Evolutionary conservation across 1,284 basidiomycete genomes (phyloP).

Genomic region (Apiotrichum siamense): DNA sequence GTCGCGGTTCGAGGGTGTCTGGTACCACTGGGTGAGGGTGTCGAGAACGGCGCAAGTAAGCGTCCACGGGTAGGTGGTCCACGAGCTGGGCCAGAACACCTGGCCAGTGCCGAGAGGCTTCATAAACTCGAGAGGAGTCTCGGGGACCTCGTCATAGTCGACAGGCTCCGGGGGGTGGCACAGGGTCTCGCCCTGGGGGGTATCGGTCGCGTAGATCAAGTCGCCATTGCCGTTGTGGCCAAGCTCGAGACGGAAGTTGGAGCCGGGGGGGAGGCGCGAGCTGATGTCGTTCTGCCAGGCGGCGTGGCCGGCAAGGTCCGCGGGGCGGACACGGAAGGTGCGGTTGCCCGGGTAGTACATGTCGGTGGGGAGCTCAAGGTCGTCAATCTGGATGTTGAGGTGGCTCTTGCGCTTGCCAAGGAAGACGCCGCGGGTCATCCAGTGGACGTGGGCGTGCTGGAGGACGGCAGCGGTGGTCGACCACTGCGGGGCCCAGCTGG

Average conservation of each 20-base stretch:
- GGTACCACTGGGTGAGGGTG: slow-evolving; percentile 4
- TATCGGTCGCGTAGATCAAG: not conserved
- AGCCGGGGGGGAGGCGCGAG: slow-evolving; percentile 7
- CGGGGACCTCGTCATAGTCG: not conserved
- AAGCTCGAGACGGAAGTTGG: slow-evolving; percentile 6
- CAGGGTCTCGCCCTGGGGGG: not conserved
- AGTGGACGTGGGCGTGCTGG: slow-evolving; percentile 11
- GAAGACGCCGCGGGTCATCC: slow-evolving; percentile 9
- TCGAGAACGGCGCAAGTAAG: not conserved
- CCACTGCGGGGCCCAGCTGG: slow-evolving; percentile 9
- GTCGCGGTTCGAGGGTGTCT: not conserved
- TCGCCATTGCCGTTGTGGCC: slow-evolving; percentile 12
- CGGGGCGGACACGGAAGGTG: slow-evolving; percentile 4
- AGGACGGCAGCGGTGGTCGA: slow-evolving; percentile 1
- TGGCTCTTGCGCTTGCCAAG: slow-evolving; percentile 12
- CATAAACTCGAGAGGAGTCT: slow-evolving; percentile 3
- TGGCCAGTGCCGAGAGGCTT: slow-evolving; percentile 7
- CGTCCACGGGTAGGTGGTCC: slow-evolving; percentile 3
- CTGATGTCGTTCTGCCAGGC: slow-evolving; percentile 8
- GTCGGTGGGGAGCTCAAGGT: slow-evolving; percentile 7
- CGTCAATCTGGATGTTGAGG: slow-evolving; percentile 9
- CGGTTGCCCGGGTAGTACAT: slow-evolving; percentile 1
- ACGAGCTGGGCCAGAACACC: slow-evolving; percentile 4
- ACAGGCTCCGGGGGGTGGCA: slow-evolving; percentile 4
- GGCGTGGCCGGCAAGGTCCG: slow-evolving; percentile 6